A percentile compares a stretch with the other conserved stretches of the same genome.
phyloP scores from a whole-genome alignment of 768 basidiomycete species.

The Symmetrospora coprosmae region DNA sequence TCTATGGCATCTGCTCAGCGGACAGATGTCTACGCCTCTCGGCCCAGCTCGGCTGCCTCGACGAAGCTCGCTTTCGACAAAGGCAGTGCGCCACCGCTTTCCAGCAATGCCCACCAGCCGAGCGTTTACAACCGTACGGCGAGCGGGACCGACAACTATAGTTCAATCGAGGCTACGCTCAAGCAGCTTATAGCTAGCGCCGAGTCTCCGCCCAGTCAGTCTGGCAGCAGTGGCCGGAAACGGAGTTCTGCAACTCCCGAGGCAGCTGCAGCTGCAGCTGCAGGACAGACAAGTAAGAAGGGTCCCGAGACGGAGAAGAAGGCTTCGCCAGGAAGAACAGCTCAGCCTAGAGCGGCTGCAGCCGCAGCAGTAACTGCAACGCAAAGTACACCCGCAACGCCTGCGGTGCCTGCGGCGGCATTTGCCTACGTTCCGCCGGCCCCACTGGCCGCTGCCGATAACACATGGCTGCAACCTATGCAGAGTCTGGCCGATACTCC shows the following conservation, averaged over 20 bases:
- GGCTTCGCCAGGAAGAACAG: too few relatives aligned
- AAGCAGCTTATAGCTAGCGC: background rate
- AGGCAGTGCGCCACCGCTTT: too few relatives aligned
- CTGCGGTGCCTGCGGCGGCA: too few relatives aligned
- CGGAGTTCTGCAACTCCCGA: background rate
- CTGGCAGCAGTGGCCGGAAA: background rate
- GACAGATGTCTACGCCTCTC: background rate
- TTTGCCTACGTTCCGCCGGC: background rate
- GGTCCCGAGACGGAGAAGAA: too few relatives aligned
- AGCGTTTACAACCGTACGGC: too few relatives aligned
- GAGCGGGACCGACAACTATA: too few relatives aligned
- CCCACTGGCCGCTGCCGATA: background rate
- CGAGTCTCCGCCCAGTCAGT: too few relatives aligned
- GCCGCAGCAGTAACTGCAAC: too few relatives aligned
- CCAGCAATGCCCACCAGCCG: background rate
- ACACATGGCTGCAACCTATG: background rate
- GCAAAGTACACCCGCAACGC: too few relatives aligned
- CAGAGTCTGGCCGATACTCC: background rate
- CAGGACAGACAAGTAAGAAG: background rate
- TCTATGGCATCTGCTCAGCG: background rate
- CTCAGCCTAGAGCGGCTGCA: too few relatives aligned
- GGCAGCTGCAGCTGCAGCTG: background rate
- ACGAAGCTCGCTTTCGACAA: too few relatives aligned
- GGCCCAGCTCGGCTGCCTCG: background rate
- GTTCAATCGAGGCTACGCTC: conserved; percentile 9